These are phyloP conservation scores for Dioscorea zingiberensis DNA, from an alignment of 106 monocot species.

Conservation along the genomic window DNA sequence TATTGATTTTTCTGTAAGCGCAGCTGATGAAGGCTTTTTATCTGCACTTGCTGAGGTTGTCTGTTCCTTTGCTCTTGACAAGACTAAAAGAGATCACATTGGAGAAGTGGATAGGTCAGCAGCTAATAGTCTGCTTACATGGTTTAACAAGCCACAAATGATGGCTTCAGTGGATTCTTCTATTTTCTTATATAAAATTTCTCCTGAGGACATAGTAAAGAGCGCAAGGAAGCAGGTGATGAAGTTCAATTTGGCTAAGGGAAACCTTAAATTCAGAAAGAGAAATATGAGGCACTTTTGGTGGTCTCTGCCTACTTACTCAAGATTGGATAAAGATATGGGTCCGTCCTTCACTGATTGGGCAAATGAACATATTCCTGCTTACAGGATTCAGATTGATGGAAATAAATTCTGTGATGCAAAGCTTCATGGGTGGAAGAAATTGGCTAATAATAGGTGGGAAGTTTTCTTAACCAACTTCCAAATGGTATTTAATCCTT, in stretches of 20 bases:
- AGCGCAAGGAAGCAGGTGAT: conserved; percentile 30
- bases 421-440: conserved; percentile 63
- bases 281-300: conserved; percentile 27
- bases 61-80: conserved; percentile 50
- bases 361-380: conserved; percentile 59
- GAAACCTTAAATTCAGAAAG: background rate
- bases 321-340: conserved; percentile 27
- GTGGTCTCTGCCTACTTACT: conserved; percentile 42
- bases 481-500: conserved; percentile 82
- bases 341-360: conserved; percentile 44
- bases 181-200: conserved; percentile 43
- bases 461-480: conserved; percentile 86
- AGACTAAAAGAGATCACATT: conserved; percentile 19
- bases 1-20: conserved; percentile 36
- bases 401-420: conserved; percentile 40
- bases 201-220: conserved; percentile 34
- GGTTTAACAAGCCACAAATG: conserved; percentile 34
- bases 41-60: conserved; percentile 63
- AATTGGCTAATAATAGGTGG: conserved; percentile 60
- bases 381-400: conserved; percentile 70
- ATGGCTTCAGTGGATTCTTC: conserved; percentile 47
- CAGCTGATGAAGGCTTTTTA: conserved; percentile 50
- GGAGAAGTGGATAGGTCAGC: conserved; percentile 7
- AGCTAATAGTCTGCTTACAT: conserved; percentile 18
- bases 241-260: conserved; percentile 25